Conservation (phyloP, 176 grass and related monocot genomes). For the Bonia amplexicaulis region DNA sequence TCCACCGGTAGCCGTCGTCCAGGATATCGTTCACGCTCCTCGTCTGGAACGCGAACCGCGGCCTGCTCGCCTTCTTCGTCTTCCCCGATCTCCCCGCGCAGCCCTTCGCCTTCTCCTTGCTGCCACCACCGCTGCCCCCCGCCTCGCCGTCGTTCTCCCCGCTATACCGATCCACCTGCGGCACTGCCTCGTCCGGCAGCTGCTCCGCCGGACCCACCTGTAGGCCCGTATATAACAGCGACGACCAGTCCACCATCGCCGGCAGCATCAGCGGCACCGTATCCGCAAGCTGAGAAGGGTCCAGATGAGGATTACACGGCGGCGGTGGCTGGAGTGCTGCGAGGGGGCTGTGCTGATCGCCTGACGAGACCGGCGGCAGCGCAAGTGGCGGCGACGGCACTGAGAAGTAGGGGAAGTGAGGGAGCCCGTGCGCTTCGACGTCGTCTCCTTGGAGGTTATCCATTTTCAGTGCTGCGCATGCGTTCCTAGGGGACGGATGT, state of each 20-base stretch:
- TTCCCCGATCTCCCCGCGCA: conserved; percentile 37
- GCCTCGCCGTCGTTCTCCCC: conserved; percentile 38
- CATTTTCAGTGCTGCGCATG: conserved; percentile 2
- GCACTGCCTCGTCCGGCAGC: not conserved
- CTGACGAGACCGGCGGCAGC: conserved; percentile 7
- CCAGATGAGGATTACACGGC: not conserved
- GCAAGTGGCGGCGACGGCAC: conserved; percentile 22
- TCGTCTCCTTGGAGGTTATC: conserved; percentile 49
- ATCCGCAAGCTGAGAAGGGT: not conserved
- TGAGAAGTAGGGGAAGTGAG: conserved; percentile 47
- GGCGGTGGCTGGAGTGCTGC: not conserved
- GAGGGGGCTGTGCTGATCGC: conserved; percentile 18
- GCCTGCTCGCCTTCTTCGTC: conserved; percentile 55
- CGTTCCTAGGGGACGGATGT: not conserved
- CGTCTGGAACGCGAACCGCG: conserved; percentile 88
- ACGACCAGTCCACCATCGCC: conserved; percentile 32
- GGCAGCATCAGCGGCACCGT: conserved; percentile 17
- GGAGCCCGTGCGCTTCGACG: conserved; percentile 1
- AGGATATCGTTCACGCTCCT: conserved; percentile 81
- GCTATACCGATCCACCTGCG: conserved; percentile 9
- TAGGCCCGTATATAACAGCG: conserved; percentile 22
- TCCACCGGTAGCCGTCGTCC: conserved; percentile 90
- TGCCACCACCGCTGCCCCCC: not conserved
- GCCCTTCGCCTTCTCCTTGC: conserved; percentile 32
- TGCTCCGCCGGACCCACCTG: not conserved